Evolutionary conservation across 2,329 filamentous ascomycete genomes (phyloP).

Genomic region (Alternaria novae-zelandiae): DNA sequence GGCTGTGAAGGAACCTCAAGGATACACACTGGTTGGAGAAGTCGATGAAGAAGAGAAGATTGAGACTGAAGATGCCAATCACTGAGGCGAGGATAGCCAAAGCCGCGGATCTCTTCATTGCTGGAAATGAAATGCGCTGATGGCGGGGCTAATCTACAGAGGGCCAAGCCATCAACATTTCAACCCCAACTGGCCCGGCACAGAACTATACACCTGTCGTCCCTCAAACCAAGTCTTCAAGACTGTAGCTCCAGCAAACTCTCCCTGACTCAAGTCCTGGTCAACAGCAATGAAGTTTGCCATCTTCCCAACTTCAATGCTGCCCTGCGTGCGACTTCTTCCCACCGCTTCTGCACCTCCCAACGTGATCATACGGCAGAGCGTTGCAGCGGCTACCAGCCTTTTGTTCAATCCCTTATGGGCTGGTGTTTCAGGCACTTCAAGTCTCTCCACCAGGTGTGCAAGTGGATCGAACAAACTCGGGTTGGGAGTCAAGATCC

Average conservation of each 20-base stretch:
- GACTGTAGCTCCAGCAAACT: constrained; percentile 35
- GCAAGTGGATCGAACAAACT: constrained; percentile 17
- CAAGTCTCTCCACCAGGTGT: constrained; percentile 13
- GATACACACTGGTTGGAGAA: not conserved
- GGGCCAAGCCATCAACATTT: not conserved
- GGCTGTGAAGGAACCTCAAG: not conserved
- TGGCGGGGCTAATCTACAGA: not conserved
- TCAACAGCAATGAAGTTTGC: constrained; percentile 43
- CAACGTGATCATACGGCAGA: constrained; percentile 30
- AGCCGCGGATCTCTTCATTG: not conserved
- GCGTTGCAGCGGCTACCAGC: constrained; percentile 6
- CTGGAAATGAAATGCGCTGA: not conserved
- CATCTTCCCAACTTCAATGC: constrained; percentile 41
- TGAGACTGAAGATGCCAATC: not conserved
- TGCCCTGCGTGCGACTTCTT: constrained; percentile 32
- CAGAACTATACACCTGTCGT: not conserved
- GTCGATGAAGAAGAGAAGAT: not conserved
- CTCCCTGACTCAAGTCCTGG: constrained; percentile 35
- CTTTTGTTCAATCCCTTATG: too few species aligned
- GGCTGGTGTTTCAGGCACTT: too few species aligned
- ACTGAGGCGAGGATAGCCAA: not conserved
- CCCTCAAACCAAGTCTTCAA: constrained; percentile 41
- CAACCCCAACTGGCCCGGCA: not conserved
- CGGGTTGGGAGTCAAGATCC: constrained; percentile 23
- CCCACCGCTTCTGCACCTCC: constrained; percentile 39